A percentile compares a stretch with the other conserved stretches of the same genome.
Conservation (phyloP, 768 basidiomycete species). For the Boletellus ananiceps region DNA sequence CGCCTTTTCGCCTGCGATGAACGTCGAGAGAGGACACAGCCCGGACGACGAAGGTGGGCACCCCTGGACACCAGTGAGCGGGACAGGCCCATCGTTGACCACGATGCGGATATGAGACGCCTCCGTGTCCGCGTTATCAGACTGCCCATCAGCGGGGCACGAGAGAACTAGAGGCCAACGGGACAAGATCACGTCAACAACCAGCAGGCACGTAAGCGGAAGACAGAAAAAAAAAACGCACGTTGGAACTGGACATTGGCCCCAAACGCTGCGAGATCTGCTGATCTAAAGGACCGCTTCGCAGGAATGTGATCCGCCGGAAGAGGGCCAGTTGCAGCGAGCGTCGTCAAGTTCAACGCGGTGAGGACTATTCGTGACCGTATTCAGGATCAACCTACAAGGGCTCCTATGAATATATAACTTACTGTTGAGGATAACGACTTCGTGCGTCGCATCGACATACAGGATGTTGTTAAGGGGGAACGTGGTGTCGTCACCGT, state of each 20-base stretch:
- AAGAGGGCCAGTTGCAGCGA: slow-evolving; percentile 70
- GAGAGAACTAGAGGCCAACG: slow-evolving; percentile 48
- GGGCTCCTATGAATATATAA: neutral
- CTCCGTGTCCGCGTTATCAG: slow-evolving; percentile 32
- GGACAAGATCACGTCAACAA: neutral
- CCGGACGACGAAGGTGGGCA: slow-evolving; percentile 61
- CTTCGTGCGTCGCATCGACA: slow-evolving; percentile 89
- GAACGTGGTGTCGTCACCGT: slow-evolving; percentile 64
- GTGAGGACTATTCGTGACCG: slow-evolving; percentile 54
- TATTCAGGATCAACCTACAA: neutral
- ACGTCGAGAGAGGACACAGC: slow-evolving; percentile 69
- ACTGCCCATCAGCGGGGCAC: slow-evolving; percentile 33
- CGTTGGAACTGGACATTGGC: slow-evolving; percentile 89
- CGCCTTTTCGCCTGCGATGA: slow-evolving; percentile 65
- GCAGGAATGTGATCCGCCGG: slow-evolving; percentile 67
- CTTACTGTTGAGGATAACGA: slow-evolving; percentile 81
- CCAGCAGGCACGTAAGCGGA: neutral
- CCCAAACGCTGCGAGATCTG: slow-evolving; percentile 81
- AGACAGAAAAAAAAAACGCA: slow-evolving; percentile 33
- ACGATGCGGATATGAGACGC: slow-evolving; percentile 70
- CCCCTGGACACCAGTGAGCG: slow-evolving; percentile 70
- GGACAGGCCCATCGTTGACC: slow-evolving; percentile 83
- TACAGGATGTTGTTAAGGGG: slow-evolving; percentile 70
- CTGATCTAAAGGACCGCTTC: slow-evolving; percentile 63
- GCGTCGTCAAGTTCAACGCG: slow-evolving; percentile 75